A percentile compares a stretch with the other conserved stretches of the same genome.
These are phyloP conservation scores for Xylaria sp. DNA, from an alignment of 495 filamentous ascomycete genomes.

Conservation along the genomic window DNA sequence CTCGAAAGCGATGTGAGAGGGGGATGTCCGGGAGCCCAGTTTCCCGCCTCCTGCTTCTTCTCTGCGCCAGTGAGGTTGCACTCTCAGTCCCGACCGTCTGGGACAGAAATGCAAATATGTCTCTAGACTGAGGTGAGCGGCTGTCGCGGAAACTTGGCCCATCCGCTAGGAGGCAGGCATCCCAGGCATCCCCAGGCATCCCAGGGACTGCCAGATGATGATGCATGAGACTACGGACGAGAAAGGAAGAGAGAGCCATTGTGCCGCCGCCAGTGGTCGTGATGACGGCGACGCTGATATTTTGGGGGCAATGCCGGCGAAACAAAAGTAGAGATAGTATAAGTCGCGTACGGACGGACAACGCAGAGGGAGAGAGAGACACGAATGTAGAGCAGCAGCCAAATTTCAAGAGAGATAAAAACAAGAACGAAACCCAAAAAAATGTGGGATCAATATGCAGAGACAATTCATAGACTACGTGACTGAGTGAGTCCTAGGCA, in stretches of 20 bases:
- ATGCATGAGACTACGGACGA: conserved; percentile 19
- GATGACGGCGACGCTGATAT: neutral
- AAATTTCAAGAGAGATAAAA: too few relatives aligned
- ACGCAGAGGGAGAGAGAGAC: neutral
- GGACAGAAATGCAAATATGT: conserved; percentile 22
- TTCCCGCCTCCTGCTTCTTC: neutral
- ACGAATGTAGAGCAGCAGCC: neutral
- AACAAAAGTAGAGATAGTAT: too few relatives aligned
- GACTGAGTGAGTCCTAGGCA: neutral
- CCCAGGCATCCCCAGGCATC: neutral
- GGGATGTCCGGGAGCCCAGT: conserved; percentile 4
- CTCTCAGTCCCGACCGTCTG: conserved; percentile 25
- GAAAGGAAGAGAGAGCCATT: conserved; percentile 11
- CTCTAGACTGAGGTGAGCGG: conserved; percentile 17
- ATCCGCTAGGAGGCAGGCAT: conserved; percentile 4
- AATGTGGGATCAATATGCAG: neutral
- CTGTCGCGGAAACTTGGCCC: conserved; percentile 19
- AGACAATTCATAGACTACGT: neutral
- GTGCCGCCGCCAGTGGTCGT: neutral
- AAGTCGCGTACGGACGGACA: neutral
- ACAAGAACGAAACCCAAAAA: too few relatives aligned
- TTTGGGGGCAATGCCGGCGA: neutral
- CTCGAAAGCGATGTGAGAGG: conserved; percentile 3
- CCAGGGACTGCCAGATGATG: conserved; percentile 1
- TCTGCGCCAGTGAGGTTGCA: conserved; percentile 21